Evolutionary conservation across 495 filamentous ascomycete genomes (phyloP).

Genomic region (Schizothecium vesticola): DNA sequence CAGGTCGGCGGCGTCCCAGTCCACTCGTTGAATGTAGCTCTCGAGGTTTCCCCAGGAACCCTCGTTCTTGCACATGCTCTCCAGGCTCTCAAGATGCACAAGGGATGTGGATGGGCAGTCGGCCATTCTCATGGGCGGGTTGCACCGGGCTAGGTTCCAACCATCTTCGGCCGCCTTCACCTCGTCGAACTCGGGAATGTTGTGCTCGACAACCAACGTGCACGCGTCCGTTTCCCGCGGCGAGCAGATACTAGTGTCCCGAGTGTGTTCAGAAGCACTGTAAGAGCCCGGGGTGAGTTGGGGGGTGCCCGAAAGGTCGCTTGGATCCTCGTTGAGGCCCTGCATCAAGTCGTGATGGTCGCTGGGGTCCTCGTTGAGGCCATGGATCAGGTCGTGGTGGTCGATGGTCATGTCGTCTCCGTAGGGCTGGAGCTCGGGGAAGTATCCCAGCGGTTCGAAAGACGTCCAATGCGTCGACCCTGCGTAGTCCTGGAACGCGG

Average conservation of each 20-base stretch:
- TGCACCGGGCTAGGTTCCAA: conserved; percentile 56
- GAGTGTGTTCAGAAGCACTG: conserved; percentile 42
- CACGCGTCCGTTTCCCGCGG: conserved; percentile 30
- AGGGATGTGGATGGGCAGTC: conserved; percentile 53
- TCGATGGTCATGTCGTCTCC: neutral
- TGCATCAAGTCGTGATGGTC: conserved; percentile 14
- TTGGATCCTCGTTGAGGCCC: conserved; percentile 25
- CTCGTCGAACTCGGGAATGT: conserved; percentile 44
- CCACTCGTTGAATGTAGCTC: conserved; percentile 31
- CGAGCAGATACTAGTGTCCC: conserved; percentile 42
- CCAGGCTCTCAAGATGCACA: conserved; percentile 53
- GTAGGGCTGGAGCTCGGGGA: neutral
- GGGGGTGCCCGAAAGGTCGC: conserved; percentile 31
- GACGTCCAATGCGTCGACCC: neutral
- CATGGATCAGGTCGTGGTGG: conserved; percentile 31
- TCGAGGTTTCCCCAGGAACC: conserved; percentile 41
- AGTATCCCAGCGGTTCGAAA: neutral
- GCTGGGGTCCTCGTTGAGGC: neutral
- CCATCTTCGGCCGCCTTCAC: conserved; percentile 49
- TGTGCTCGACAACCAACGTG: conserved; percentile 23
- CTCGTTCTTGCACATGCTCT: conserved; percentile 52
- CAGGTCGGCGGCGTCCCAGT: conserved; percentile 37
- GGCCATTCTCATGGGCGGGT: conserved; percentile 43
- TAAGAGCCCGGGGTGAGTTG: conserved; percentile 32
- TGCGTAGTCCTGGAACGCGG: neutral